Evolutionary conservation across 2,329 filamentous ascomycete species (phyloP), one percentile per base, ranked within the genome.

Genomic region (Verticillium nonalfalfae): DNA sequence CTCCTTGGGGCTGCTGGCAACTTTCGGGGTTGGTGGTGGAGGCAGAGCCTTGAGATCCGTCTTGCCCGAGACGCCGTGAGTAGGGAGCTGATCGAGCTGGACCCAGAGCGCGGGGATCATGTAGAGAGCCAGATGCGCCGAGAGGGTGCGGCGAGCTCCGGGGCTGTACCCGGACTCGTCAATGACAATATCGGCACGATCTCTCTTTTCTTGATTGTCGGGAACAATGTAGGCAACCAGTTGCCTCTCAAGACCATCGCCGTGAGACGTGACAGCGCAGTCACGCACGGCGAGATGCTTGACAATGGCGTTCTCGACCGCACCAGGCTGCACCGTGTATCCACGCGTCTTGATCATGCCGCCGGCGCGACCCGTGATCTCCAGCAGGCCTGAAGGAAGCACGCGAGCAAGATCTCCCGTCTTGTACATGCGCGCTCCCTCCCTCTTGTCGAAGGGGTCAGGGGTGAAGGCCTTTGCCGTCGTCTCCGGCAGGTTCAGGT

Each of bases 101-200:
- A 93, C 86, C 90, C 90, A 94, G 3, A 93, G 73, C 1, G 88
- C 81, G 0, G 90, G 90, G 60, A 94, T 88, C 90, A 94, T 93
- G 74, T 94, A 94, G 64, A 91, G 89, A 1, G 90, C 90, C 35
- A 94, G 80, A 64, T 86, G 85, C 15, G 82, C 77, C 1, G 86
- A 81, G 2, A 94, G 79, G 15, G 82, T 81, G 60, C 86, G 84
- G 56, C 90, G 83, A 3, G 89, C 86, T 6, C 81, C 81, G 1
- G 90, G 86, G 66, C 90, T 92, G 72, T 90, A 88, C 5, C 89
- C 90, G 34, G 85, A 83, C 61, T 88, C 84, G 63, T 92, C 86
- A 56, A 93, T 85, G 56, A 88, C 83, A 2, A 91, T 79, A 4
- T 78, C 74, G 0, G 86, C 84, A 26, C 89, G 86, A 54, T 85